Evolutionary conservation across 495 filamentous ascomycete species (phyloP).

Genomic region (Penicillium manginii): DNA sequence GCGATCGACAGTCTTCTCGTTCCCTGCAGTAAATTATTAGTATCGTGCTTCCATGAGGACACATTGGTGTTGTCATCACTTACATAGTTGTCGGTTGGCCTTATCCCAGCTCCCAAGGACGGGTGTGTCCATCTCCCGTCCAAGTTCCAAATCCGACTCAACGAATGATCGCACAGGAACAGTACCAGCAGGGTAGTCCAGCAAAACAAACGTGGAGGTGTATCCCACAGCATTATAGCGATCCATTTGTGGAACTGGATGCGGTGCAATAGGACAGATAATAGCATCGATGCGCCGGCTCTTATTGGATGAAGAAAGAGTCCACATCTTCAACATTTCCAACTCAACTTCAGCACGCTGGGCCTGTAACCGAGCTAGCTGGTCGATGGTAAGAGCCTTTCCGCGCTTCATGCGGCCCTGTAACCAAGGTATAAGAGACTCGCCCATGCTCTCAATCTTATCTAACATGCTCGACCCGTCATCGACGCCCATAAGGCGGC

Average conservation of each 20-base stretch:
- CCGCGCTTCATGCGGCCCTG: constrained; percentile 49
- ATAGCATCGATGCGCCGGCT: constrained; percentile 54
- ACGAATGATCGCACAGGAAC: constrained; percentile 56
- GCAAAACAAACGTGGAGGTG: constrained; percentile 60
- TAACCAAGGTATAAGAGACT: constrained; percentile 65
- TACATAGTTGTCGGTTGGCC: constrained; percentile 63
- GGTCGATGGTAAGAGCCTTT: constrained; percentile 40
- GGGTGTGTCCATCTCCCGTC: constrained; percentile 44
- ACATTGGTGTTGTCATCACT: constrained; percentile 23
- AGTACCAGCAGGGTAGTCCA: constrained; percentile 64
- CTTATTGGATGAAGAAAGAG: constrained; percentile 22
- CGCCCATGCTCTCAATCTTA: constrained; percentile 54
- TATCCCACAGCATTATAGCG: constrained; percentile 65
- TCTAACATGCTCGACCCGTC: constrained; percentile 56
- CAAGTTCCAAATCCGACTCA: constrained; percentile 51
- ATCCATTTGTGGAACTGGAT: constrained; percentile 67
- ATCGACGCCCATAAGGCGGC: constrained; percentile 60
- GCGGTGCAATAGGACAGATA: constrained; percentile 59
- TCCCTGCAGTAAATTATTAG: constrained; percentile 37
- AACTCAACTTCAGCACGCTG: constrained; percentile 53
- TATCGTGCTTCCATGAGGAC: too few species aligned
- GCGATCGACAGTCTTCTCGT: constrained; percentile 55
- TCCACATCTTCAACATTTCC: constrained; percentile 62
- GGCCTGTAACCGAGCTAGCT: constrained; percentile 54
- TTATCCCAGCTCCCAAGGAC: constrained; percentile 62